Evolutionary conservation across 257 asterid species (phyloP).

Genomic region (Handroanthus guayacan): DNA sequence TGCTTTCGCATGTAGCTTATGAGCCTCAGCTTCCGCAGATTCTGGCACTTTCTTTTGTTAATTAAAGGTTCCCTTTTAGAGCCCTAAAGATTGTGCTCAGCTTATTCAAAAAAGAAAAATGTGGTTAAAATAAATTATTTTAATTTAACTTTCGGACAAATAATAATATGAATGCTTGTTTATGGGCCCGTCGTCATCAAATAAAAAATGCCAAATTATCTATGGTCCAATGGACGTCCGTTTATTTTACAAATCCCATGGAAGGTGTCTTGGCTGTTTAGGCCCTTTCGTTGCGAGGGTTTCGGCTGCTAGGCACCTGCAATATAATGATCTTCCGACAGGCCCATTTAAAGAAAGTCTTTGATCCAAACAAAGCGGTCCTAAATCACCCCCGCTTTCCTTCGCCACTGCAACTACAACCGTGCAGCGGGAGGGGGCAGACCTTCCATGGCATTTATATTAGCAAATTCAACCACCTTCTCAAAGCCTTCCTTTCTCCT

Average conservation of each 20-base stretch:
- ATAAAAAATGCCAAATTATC: too few species aligned
- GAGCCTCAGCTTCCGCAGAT: not conserved
- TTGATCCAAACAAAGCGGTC: constrained; percentile 3
- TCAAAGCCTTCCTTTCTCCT: constrained; percentile 47
- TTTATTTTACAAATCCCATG: not conserved
- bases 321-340: not conserved
- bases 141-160: not conserved
- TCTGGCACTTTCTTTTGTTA: not conserved
- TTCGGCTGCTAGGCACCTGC: too few species aligned
- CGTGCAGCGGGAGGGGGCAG: not conserved
- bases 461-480: constrained; percentile 52
- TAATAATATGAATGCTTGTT: too few species aligned
- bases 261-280: not conserved
- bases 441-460: constrained; percentile 52
- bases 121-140: not conserved
- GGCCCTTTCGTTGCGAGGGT: not conserved
- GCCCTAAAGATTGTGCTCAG: not conserved
- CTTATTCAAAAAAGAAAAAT: not conserved
- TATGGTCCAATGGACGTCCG: not conserved
- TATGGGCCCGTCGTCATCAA: too few species aligned
- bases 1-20: constrained; percentile 17
- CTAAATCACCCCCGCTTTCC: not conserved
- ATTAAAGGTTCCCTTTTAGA: not conserved
- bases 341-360: not conserved
- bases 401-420: not conserved